Percentiles rank a stretch among this genome's conserved stretches.
Evolutionary conservation across 371 early-diverging fungal species (phyloP).

Genomic region (Mucor lusitanicus): DNA sequence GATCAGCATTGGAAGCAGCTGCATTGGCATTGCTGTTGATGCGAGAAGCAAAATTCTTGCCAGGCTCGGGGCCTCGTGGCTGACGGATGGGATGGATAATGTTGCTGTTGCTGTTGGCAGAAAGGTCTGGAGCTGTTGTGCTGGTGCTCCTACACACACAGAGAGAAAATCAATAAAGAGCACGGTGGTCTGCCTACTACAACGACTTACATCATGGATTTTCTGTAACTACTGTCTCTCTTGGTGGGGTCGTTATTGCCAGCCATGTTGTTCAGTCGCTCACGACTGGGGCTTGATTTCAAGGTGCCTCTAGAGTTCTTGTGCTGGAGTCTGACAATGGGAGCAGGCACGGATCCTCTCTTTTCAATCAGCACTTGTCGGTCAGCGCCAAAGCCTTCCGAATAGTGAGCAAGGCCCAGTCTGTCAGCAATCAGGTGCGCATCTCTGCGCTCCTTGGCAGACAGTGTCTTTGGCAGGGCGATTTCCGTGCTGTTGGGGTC

Average conservation of each 20-base stretch:
- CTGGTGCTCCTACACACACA: slow-evolving; percentile 19
- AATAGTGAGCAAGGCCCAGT: slow-evolving; percentile 54
- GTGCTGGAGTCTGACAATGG: slow-evolving; percentile 23
- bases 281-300: slow-evolving; percentile 34
- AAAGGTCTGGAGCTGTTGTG: slow-evolving; percentile 11
- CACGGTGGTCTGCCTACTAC: no score
- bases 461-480: slow-evolving; percentile 53
- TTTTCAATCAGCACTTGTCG: slow-evolving; percentile 44
- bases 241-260: slow-evolving; percentile 7
- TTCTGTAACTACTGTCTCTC: slow-evolving; percentile 24
- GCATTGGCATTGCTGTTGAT: background rate
- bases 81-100: slow-evolving; percentile 62
- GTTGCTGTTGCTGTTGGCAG: background rate
- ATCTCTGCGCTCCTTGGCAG: slow-evolving; percentile 52
- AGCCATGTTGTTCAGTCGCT: slow-evolving; percentile 16
- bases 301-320: slow-evolving; percentile 28
- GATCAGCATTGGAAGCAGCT: slow-evolving; percentile 6
- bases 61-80: slow-evolving; percentile 63
- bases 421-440: slow-evolving; percentile 63
- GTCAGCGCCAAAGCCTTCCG: slow-evolving; percentile 55
- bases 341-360: slow-evolving; percentile 30
- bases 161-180: background rate
- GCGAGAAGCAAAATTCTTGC: slow-evolving; percentile 52
- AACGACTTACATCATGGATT: slow-evolving; percentile 35
- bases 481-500: slow-evolving; percentile 66